phyloP scores from a whole-genome alignment of 352 stramenopile species.

The Poterioochromonas sp. region DNA sequence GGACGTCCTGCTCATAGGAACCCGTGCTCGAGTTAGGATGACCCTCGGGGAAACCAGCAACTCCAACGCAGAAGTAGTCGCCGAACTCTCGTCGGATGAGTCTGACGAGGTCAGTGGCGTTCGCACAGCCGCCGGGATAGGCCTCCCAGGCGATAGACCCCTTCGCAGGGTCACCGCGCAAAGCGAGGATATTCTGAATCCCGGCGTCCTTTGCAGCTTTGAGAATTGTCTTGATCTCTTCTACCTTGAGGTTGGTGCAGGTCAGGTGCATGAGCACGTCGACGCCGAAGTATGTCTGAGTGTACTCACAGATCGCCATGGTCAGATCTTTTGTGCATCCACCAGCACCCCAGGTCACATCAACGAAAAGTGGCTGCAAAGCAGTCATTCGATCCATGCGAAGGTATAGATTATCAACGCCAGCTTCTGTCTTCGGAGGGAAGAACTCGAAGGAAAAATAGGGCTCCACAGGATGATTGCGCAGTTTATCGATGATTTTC shows the following conservation, averaged over 20 bases:
- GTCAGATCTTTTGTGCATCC: slow-evolving; percentile 68
- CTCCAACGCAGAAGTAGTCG: slow-evolving; percentile 76
- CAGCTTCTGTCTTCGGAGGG: slow-evolving; percentile 74
- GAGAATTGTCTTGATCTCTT: slow-evolving; percentile 69
- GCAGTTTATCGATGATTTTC: slow-evolving; percentile 51
- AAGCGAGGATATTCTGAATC: slow-evolving; percentile 78
- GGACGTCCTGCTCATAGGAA: slow-evolving; percentile 51
- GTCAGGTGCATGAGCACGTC: slow-evolving; percentile 90
- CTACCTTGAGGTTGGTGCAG: slow-evolving; percentile 73
- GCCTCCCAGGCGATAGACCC: slow-evolving; percentile 39
- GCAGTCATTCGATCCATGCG: slow-evolving; percentile 81
- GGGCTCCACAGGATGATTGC: slow-evolving; percentile 33
- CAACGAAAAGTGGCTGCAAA: slow-evolving; percentile 78
- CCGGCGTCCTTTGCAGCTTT: slow-evolving; percentile 62
- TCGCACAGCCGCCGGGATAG: slow-evolving; percentile 66
- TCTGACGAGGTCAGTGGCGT: slow-evolving; percentile 75
- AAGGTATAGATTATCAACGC: slow-evolving; percentile 72
- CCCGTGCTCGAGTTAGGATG: slow-evolving; percentile 47
- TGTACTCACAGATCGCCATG: slow-evolving; percentile 71
- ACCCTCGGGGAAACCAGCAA: slow-evolving; percentile 80
- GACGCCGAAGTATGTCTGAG: slow-evolving; percentile 75
- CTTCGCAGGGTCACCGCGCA: slow-evolving; percentile 73
- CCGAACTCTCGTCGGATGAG: slow-evolving; percentile 73
- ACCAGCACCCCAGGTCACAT: slow-evolving; percentile 81
- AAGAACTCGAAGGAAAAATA: slow-evolving; percentile 92